Base-by-base conservation (phyloP, 2,329 filamentous ascomycete species). In the Alternaria triticimaculans region DNA sequence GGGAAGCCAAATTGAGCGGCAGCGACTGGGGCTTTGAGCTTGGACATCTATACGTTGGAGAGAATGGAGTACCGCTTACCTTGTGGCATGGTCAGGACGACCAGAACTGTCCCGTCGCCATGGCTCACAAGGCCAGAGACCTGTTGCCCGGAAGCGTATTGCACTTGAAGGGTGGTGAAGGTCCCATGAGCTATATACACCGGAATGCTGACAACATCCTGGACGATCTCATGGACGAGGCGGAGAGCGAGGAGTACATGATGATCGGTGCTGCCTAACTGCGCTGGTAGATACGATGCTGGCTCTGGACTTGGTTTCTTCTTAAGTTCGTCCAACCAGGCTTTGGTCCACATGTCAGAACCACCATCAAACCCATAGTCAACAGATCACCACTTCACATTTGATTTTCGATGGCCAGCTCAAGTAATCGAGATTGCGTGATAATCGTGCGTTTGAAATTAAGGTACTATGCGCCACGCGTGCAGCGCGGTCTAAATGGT, bases 81-180 rank as follows among this genome's bases (percentile, higher is more conserved):
- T 37, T 80, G 11, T 80, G 78, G 78, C 78, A 80, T 68, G 78
- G 76, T 0, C 63, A 55, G 4, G 65, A 73, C n/a, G 78, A 80
- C 58, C 59, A 67, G 18, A 72, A 75, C 33, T 72, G 68, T 25
- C 73, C 77, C 9, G 64, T 67, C 21, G 50, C 55, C 12, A 75
- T 73, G 74, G 71, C 66, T 4, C 55, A 61, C 26, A 74, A 72
- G 54, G 76, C 76, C 2, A 64, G 68, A 12, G 66, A 69, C 23
- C 33, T 71, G 23, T 70, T 78, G 53, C 64, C 67, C 2, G 66
- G 66, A 6, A 72, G 70, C 26, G 64, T 56, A 23, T 44, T 77
- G 20, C 63, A 66, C 26, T 51, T 74, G 51, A 64, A 71, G 61
- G 60, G 72, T 2, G 74, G 68, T 1, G 74, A 76, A 51, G 75